Base-by-base conservation (phyloP, 805 yeast species). In the Candida nonsorbophila region DNA sequence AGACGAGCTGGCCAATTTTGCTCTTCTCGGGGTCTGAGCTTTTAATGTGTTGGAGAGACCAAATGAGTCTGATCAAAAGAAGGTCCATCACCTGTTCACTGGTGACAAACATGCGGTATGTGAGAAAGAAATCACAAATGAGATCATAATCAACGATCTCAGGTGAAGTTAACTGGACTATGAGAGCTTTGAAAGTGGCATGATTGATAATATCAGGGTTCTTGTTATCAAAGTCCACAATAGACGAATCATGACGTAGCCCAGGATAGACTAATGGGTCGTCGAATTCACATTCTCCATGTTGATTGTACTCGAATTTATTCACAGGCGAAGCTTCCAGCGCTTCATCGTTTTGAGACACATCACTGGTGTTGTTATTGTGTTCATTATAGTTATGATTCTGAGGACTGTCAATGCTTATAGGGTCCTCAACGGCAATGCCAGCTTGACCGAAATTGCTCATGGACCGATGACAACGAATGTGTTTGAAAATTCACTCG, bases 91-190 rank as follows among this genome's bases (percentile, higher is more conserved):
- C 65, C 8, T 74, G 69, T 11, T 59, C 49, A n/a, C 80, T 54
- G 11, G 75, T 59, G 21, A 81, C 59, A 49, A 84, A 87, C 30
- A 77, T 68, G 28, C 97, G 66, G 55, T 75, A 88, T 1, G 95
- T 79, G 28, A 90, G 67, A 51, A 90, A 84, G 52, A 92, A 87
- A 58, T 92, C 97, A 27, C 88, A 74, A 32, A 88, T 60, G 22
- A 82, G 67, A 37, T 77, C 74, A 52, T 90, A 90, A 52, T 86
- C 88, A 11, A 90, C 71, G 5, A 75, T 57, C 33, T 76, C 73
- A 4, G 92, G 88, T 7, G 84, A 74, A 2, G 95, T 80, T 17
- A 80, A 50, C 42, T 77, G 77, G 6, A 74, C 75, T 7, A 79
- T 53, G 12, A 79, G 52, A 4, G 79, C 70, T 33, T 46, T 50